Base-by-base conservation (phyloP, 331 rosid genomes). In the Saraca asoca region DNA sequence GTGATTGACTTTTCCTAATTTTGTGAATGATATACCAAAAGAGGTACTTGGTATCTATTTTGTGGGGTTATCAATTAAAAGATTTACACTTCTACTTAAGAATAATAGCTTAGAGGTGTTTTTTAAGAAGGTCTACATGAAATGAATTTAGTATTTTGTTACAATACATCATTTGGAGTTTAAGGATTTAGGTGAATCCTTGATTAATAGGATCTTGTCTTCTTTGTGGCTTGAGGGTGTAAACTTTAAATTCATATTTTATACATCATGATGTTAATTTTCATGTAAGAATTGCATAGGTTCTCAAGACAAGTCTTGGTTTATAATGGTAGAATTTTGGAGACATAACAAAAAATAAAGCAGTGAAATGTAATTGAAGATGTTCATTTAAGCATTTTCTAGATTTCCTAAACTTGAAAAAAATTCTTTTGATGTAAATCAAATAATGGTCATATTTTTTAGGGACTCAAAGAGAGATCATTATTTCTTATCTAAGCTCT, bases 31-130 rank as follows among this genome's bases (percentile, higher is more conserved):
- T 58, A 3, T 54, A 9, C 61, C 14, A 3, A 12, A 37, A 19
- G 51, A 16, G 14, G 20, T 33, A 17, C 31, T 41, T 17, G 37
- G 11, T 57, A 18, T 68, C 31, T 51, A 44, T 16, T 38, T 19
- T 19, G 4, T 8, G 44, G 17, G 43, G 5, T 12, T 75, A 37
- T 50, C 45, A 2, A 29, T 12, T n/a, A 31, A 2, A n/a, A 24
- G n/a, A n/a, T n/a, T n/a, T n/a, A 34, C 6, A 16, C 15, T 43
- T 33, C 31, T 10, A 16, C 48, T 19, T 20, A n/a, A 59, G 37
- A 34, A 19, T 37, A 50, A 14, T 49, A 19, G 56, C 68, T 16
- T 50, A 5, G 5, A 80, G 80, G 71, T 80, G 80, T 69, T 82
- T 66, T n/a, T 85, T 57, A 41, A 19, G 9, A 78, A 68, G 41